Percentiles rank a stretch among this genome's conserved stretches.
phyloP scores from a whole-genome alignment of 352 stramenopile genomes.

The Aphanomyces euteiches region DNA sequence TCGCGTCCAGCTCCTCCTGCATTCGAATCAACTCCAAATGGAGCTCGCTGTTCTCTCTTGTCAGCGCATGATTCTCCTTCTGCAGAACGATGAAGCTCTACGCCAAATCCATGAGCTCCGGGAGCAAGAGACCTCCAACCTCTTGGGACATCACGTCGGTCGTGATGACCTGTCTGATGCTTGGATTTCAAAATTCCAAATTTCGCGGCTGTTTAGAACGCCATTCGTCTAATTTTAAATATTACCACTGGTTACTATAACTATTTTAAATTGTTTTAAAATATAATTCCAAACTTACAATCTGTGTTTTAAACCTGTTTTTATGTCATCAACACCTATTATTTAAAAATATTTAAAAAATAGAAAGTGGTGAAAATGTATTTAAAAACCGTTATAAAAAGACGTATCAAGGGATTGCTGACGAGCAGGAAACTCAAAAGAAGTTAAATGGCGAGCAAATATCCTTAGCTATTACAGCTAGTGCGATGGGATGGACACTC shows the following conservation, averaged over 20 bases:
- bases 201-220: neutral
- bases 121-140: neutral
- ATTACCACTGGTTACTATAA: neutral
- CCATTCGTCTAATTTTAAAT: no score
- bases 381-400: neutral
- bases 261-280: neutral
- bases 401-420: neutral
- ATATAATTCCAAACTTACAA: neutral
- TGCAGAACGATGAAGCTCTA: slow-evolving; percentile 29
- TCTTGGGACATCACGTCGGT: neutral
- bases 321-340: neutral
- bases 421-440: neutral
- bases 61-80: slow-evolving; percentile 27
- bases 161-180: neutral
- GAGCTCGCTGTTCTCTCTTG: slow-evolving; percentile 24
- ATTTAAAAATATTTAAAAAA: slow-evolving; percentile 12
- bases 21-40: slow-evolving; percentile 27
- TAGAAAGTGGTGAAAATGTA: neutral
- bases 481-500: no score
- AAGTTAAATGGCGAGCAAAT: no score
- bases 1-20: slow-evolving; percentile 26
- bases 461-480: no score
- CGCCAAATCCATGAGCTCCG: neutral
- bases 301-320: neutral
- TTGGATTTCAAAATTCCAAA: neutral